Percentiles rank a stretch among this genome's conserved stretches.
phyloP scores from a whole-genome alignment of 192 early-diverging fungal species.

The Coemansia sp. region DNA sequence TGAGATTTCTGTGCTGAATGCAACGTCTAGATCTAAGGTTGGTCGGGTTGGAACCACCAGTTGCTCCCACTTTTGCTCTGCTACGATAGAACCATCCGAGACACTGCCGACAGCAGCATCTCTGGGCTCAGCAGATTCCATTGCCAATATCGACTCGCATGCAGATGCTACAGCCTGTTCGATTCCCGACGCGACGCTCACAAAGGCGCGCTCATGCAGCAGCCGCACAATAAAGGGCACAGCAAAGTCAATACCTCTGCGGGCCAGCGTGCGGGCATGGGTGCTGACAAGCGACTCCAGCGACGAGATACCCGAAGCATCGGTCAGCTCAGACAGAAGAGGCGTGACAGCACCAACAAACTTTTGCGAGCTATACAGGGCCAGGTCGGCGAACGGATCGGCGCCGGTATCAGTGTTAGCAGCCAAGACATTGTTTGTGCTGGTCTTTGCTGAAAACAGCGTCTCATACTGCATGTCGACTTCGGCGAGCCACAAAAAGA shows the following conservation, averaged over 20 bases:
- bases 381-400: slow-evolving; percentile 40
- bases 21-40: slow-evolving; percentile 18
- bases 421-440: background rate
- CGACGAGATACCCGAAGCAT: slow-evolving; percentile 35
- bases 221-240: slow-evolving; percentile 23
- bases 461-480: slow-evolving; percentile 42
- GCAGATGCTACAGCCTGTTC: slow-evolving; percentile 21
- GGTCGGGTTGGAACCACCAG: slow-evolving; percentile 39
- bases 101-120: background rate
- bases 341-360: slow-evolving; percentile 24
- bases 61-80: slow-evolving; percentile 30
- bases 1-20: background rate
- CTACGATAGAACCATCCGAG: background rate
- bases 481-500: slow-evolving; percentile 46
- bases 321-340: slow-evolving; percentile 25
- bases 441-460: slow-evolving; percentile 24
- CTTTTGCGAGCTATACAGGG: slow-evolving; percentile 31
- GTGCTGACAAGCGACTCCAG: slow-evolving; percentile 27
- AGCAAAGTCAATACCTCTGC: slow-evolving; percentile 30
- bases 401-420: too few species aligned
- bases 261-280: slow-evolving; percentile 28
- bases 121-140: background rate
- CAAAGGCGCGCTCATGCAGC: slow-evolving; percentile 46
- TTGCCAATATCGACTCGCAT: slow-evolving; percentile 12
- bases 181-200: slow-evolving; percentile 34